These are phyloP conservation scores for Tillandsia fasciculata DNA, from an alignment of 176 grass and related monocot genomes.

Conservation along the genomic window DNA sequence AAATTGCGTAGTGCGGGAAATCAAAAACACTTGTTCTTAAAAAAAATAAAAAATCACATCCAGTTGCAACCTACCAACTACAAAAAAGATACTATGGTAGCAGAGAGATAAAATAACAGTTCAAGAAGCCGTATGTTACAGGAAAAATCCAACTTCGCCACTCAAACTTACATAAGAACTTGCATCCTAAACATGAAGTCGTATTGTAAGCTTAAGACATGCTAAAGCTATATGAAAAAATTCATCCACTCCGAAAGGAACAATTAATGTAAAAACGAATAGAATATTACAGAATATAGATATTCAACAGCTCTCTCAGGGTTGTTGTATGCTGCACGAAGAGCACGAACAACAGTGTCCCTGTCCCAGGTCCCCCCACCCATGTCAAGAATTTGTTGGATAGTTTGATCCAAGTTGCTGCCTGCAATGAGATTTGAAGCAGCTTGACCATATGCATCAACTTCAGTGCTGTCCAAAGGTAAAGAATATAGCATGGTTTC, in stretches of 20 bases:
- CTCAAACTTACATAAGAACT: too few relatives aligned
- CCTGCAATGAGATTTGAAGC: conserved; percentile 77
- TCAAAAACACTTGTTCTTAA: too few relatives aligned
- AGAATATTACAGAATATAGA: conserved; percentile 69
- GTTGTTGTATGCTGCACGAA: conserved; percentile 83
- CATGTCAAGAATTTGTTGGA: conserved; percentile 84
- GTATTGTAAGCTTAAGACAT: too few relatives aligned
- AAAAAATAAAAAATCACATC: not conserved
- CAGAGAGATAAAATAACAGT: too few relatives aligned
- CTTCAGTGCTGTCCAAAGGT: conserved; percentile 41
- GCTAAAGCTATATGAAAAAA: too few relatives aligned
- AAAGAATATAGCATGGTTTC: too few relatives aligned
- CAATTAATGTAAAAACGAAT: too few relatives aligned
- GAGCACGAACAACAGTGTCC: conserved; percentile 58
- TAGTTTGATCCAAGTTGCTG: conserved; percentile 50
- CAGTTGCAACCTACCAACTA: not conserved
- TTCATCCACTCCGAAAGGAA: too few relatives aligned
- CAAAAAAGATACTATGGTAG: not conserved
- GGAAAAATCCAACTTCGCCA: too few relatives aligned
- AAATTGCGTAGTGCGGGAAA: too few relatives aligned
- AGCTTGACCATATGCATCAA: conserved; percentile 57
- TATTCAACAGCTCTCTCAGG: conserved; percentile 91
- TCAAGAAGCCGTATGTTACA: too few relatives aligned
- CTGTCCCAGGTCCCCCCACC: conserved; percentile 88
- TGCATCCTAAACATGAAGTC: too few relatives aligned